Evolutionary conservation across 139 green algal species (phyloP).

Genomic region (Tetradesmus obliquus): DNA sequence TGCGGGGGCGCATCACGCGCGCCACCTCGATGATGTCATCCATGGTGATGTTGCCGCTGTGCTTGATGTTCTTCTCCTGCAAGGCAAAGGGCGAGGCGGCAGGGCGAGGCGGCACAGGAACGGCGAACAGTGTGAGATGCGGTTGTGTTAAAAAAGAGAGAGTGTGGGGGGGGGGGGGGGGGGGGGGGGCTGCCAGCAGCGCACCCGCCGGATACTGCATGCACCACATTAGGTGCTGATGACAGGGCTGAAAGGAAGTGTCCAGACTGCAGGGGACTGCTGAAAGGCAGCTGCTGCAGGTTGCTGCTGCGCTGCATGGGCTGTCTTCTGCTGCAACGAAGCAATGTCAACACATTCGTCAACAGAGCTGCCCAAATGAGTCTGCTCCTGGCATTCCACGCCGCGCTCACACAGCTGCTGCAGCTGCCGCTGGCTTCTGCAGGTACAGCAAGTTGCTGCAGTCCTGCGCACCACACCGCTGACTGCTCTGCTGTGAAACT

Average conservation of each 20-base stretch:
- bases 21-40: constrained; percentile 98
- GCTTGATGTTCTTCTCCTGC: constrained; percentile 99
- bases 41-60: constrained; percentile 96
- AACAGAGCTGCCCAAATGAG: not conserved
- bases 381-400: not conserved
- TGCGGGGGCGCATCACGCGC: constrained; percentile 93
- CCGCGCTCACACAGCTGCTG: not conserved
- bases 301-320: not conserved
- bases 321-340: not conserved
- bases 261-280: too few species aligned
- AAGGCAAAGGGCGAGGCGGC: constrained; percentile 1
- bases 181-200: not conserved
- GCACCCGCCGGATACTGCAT: not conserved
- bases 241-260: too few species aligned
- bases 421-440: not conserved
- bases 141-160: too few species aligned
- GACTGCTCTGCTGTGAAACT: not conserved
- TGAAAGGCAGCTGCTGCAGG: not conserved
- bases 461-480: not conserved
- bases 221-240: too few species aligned
- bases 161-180: not conserved
- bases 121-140: not conserved
- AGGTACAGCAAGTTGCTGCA: too few species aligned
- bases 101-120: not conserved
- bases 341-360: not conserved